Evolutionary conservation across 306 rosid species (phyloP).

Genomic region (Cicer yamashitae): DNA sequence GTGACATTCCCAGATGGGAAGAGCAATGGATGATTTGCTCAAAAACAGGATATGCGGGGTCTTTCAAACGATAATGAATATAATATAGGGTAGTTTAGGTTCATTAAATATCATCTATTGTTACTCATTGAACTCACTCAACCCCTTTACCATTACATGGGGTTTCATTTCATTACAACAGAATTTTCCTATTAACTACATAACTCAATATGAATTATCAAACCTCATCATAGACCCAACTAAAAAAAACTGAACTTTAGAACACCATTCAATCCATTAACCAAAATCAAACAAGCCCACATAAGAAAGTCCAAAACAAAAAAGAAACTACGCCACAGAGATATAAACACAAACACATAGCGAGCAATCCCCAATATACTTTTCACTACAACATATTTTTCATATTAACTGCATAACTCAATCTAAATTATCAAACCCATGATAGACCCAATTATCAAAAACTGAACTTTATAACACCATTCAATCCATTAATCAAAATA

Average conservation of each 20-base stretch:
- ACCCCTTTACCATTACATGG: background rate
- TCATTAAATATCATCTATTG: background rate
- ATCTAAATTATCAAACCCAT: background rate
- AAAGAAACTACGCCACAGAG: background rate
- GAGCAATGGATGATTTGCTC: too few relatives aligned
- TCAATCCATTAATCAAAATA: background rate
- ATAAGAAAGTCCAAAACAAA: background rate
- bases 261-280: background rate
- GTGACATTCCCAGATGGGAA: background rate
- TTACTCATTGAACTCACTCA: background rate
- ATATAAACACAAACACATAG: conserved; percentile 1
- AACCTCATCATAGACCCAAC: background rate
- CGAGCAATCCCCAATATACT: background rate
- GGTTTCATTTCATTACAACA: background rate
- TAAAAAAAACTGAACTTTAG: background rate
- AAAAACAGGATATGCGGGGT: too few relatives aligned
- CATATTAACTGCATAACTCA: background rate
- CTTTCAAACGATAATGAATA: background rate
- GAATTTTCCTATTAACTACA: background rate
- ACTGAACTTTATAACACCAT: background rate
- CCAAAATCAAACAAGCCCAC: background rate
- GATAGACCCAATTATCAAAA: background rate
- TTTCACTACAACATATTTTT: background rate
- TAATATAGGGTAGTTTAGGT: background rate
- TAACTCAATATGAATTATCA: background rate